phyloP scores from a whole-genome alignment of 352 stramenopile species.

The Saprolegnia diclina region DNA sequence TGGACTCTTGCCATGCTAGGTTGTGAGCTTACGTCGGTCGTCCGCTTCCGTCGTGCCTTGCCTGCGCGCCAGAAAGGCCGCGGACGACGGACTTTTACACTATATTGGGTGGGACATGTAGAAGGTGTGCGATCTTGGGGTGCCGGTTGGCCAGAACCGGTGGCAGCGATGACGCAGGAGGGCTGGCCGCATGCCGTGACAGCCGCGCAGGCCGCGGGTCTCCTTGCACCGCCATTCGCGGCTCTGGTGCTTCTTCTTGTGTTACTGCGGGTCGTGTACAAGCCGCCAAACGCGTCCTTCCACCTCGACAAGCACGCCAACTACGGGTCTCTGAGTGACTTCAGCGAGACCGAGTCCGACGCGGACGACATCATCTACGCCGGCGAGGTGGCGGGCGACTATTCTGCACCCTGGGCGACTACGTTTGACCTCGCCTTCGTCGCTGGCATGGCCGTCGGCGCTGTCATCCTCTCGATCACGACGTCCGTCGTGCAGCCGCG shows the following conservation, averaged over 20 bases:
- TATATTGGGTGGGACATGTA: neutral
- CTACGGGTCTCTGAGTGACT: neutral
- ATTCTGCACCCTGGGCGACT: conserved; percentile 41
- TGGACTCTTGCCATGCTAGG: too few species aligned
- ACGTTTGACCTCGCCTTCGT: conserved; percentile 70
- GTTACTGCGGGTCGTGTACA: conserved; percentile 58
- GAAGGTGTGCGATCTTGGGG: neutral
- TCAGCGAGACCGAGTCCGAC: conserved; percentile 2
- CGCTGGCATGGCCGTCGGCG: conserved; percentile 50
- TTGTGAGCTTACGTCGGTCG: too few species aligned
- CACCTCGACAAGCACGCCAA: neutral
- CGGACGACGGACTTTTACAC: neutral
- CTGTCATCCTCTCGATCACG: conserved; percentile 43
- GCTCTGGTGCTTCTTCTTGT: conserved; percentile 55
- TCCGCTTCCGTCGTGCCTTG: too few species aligned
- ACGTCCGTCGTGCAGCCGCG: conserved; percentile 52
- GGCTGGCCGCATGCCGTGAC: conserved; percentile 16
- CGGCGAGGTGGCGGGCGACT: conserved; percentile 55
- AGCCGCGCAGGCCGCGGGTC: conserved; percentile 23
- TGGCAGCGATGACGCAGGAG: neutral
- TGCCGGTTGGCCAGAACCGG: neutral
- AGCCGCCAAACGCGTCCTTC: conserved; percentile 2
- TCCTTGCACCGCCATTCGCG: conserved; percentile 41
- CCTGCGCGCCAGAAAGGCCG: neutral
- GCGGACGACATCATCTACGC: conserved; percentile 30